Evolutionary conservation across 23 red algal species (phyloP).

Genomic region (Agarophyton chilense): DNA sequence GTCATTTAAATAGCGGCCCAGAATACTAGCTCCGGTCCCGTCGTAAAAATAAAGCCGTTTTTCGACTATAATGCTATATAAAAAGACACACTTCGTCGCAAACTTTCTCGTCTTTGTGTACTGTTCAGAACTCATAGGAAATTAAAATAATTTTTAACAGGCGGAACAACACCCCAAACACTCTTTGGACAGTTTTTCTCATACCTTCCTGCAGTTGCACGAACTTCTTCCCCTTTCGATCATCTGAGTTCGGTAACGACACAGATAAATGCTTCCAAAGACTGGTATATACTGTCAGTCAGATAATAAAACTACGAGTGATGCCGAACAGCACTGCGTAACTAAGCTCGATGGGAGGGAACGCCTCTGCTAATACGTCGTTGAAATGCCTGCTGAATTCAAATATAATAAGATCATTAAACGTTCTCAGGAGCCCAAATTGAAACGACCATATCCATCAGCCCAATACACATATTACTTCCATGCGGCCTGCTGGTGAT

Average conservation of each 20-base stretch:
- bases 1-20: no score
- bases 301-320: conserved; percentile 37
- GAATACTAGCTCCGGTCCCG: no score
- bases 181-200: conserved; percentile 8
- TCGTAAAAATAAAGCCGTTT: no score
- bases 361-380: not conserved
- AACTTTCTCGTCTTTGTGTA: no score
- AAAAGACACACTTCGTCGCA: no score
- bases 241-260: not conserved
- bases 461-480: conserved; percentile 27
- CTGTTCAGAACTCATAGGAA: no score
- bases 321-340: not conserved
- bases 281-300: conserved; percentile 49
- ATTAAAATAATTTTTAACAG: no score
- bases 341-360: not conserved
- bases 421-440: no score
- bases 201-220: not conserved
- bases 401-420: conserved; percentile 37
- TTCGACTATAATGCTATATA: no score
- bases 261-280: not conserved
- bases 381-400: not conserved
- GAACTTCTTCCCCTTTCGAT: no score
- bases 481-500: no score
- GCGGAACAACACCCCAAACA: conserved; percentile 42
- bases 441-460: no score